A percentile compares a stretch with the other conserved stretches of the same genome.
phyloP scores from a whole-genome alignment of 208 protist genomes.

The Leishmania mexicana region DNA sequence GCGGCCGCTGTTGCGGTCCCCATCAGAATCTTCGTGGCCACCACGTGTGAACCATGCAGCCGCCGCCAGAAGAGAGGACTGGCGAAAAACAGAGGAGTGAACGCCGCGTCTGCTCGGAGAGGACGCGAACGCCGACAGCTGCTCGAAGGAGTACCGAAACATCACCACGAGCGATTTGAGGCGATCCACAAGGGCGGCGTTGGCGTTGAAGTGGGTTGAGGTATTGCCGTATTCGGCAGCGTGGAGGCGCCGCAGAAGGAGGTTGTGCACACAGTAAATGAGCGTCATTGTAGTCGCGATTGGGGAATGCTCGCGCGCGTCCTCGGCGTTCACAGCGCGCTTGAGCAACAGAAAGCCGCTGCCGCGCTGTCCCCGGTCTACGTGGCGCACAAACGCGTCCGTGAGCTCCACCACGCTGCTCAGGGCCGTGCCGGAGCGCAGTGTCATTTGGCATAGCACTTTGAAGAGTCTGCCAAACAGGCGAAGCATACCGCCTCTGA shows the following conservation, averaged over 20 bases:
- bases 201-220: slow-evolving; percentile 33
- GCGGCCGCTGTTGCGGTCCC: neutral
- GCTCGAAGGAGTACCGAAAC: slow-evolving; percentile 59
- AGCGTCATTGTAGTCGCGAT: slow-evolving; percentile 69
- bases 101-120: neutral
- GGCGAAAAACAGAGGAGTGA: neutral
- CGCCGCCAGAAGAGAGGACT: neutral
- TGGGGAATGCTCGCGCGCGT: slow-evolving; percentile 65
- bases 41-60: neutral
- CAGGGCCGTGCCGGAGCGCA: slow-evolving; percentile 37
- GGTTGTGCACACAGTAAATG: slow-evolving; percentile 58
- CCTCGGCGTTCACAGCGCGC: slow-evolving; percentile 35
- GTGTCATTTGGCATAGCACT: slow-evolving; percentile 65
- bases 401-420: slow-evolving; percentile 46
- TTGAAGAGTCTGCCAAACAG: slow-evolving; percentile 82
- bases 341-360: slow-evolving; percentile 45
- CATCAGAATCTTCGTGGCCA: neutral
- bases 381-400: slow-evolving; percentile 41
- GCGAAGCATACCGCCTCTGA: slow-evolving; percentile 72
- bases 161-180: slow-evolving; percentile 68
- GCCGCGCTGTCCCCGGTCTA: slow-evolving; percentile 51
- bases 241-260: slow-evolving; percentile 72
- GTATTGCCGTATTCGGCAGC: slow-evolving; percentile 41
- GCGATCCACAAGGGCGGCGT: slow-evolving; percentile 62
- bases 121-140: slow-evolving; percentile 55